Evolutionary conservation across 208 protist genomes (phyloP).

Genomic region (Crithidia thermophila): DNA sequence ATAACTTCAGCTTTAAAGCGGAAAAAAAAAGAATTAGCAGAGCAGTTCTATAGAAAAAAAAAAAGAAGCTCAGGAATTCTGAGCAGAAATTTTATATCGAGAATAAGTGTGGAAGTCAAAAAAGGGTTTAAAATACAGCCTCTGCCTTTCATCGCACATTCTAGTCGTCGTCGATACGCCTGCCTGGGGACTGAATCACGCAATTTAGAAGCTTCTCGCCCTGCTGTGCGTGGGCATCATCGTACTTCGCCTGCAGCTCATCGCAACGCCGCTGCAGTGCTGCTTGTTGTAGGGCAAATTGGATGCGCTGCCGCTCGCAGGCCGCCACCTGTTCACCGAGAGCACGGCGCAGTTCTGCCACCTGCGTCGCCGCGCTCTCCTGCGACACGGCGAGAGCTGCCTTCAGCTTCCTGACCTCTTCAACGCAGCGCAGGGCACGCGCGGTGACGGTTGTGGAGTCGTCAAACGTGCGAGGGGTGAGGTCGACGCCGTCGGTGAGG

Average conservation of each 20-base stretch:
- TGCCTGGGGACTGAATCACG: constrained; percentile 16
- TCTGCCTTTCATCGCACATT: neutral
- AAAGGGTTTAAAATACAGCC: neutral
- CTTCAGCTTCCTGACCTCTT: constrained; percentile 26
- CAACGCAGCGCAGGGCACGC: constrained; percentile 22
- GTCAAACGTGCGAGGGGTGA: constrained; percentile 17
- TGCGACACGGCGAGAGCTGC: constrained; percentile 18
- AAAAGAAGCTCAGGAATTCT: constrained; percentile 1
- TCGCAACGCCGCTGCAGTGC: constrained; percentile 12
- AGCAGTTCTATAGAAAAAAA: neutral
- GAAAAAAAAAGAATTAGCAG: neutral
- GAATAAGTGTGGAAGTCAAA: neutral
- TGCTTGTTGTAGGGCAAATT: constrained; percentile 2
- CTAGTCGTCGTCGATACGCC: neutral
- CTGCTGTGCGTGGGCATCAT: neutral
- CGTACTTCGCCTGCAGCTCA: constrained; percentile 3
- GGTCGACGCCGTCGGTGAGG: constrained; percentile 8
- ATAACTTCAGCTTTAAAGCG: no score
- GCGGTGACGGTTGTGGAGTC: constrained; percentile 10
- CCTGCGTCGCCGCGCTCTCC: constrained; percentile 12
- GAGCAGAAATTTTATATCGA: neutral
- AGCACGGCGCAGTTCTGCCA: constrained; percentile 26
- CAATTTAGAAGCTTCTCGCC: constrained; percentile 13
- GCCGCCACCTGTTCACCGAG: constrained; percentile 19
- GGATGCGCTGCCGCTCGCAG: neutral